Percentiles rank a stretch among this genome's conserved stretches.
Evolutionary conservation across 176 grass and related monocot species (phyloP).

Genomic region (Eragrostis nindensis): DNA sequence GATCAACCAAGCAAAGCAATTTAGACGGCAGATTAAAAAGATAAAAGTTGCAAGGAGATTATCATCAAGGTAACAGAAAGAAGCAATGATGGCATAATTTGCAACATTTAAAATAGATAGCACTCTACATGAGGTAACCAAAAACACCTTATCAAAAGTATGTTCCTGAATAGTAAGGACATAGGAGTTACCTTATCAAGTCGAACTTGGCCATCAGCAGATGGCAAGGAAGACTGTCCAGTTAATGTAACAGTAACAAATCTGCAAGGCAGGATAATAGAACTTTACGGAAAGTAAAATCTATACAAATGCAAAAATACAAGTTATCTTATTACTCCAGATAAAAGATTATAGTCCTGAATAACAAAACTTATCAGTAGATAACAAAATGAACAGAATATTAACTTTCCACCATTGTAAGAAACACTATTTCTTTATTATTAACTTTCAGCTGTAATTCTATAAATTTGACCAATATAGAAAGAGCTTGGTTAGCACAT

Average conservation of each 20-base stretch:
- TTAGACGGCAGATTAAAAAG: background rate
- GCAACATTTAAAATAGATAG: too few species aligned
- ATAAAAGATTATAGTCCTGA: background rate
- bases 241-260: constrained; percentile 89
- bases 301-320: background rate
- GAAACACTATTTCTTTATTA: background rate
- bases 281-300: constrained; percentile 22
- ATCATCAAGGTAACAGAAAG: background rate
- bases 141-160: background rate
- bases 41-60: constrained; percentile 29
- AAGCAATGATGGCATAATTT: background rate
- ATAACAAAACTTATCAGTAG: constrained; percentile 6
- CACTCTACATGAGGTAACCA: background rate
- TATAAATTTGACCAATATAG: background rate
- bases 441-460: background rate
- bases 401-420: background rate
- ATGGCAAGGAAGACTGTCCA: constrained; percentile 71
- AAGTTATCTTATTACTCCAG: background rate
- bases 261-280: constrained; percentile 54
- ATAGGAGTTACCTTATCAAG: constrained; percentile 70
- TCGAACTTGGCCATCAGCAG: constrained; percentile 60
- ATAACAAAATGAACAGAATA: background rate
- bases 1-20: constrained; percentile 23
- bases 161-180: background rate
- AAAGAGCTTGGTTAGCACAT: background rate